Conservation (phyloP, 768 basidiomycete genomes). For the Phlegmacium glaucopus region DNA sequence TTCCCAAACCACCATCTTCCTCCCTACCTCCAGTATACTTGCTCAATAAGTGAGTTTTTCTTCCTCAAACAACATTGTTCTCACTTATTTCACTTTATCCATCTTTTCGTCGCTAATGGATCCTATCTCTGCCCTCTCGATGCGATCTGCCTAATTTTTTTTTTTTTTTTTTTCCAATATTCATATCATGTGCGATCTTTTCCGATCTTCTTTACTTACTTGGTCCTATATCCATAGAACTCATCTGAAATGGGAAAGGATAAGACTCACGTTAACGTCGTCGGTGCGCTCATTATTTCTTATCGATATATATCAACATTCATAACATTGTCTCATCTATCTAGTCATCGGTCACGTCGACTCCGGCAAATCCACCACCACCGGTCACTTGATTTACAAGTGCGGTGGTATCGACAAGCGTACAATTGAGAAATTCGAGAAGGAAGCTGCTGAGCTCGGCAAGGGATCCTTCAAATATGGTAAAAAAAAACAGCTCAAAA, state of each 20-base stretch:
- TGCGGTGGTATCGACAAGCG: constrained; percentile 99
- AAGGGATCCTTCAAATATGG: constrained; percentile 99
- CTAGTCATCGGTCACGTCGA: constrained; percentile 98
- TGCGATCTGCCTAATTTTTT: constrained; percentile 19
- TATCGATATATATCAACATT: constrained; percentile 18
- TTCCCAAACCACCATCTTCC: constrained; percentile 49
- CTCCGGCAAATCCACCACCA: constrained; percentile 99
- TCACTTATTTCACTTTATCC: constrained; percentile 3
- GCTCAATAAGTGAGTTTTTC: constrained; percentile 35
- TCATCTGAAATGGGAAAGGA: constrained; percentile 90
- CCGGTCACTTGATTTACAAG: constrained; percentile 99
- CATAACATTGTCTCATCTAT: constrained; percentile 28
- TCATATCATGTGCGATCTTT: constrained; percentile 20
- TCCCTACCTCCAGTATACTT: constrained; percentile 25
- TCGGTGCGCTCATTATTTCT: constrained; percentile 62
- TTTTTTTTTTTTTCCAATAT: constrained; percentile 13
- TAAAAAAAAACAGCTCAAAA: constrained; percentile 39
- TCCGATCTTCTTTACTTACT: constrained; percentile 28
- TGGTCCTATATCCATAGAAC: constrained; percentile 34
- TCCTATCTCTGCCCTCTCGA: constrained; percentile 21
- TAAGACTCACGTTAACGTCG: constrained; percentile 95
- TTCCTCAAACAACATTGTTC: neutral
- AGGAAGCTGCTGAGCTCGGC: constrained; percentile 99
- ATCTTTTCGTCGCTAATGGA: constrained; percentile 23
- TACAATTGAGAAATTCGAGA: constrained; percentile 99